Evolutionary conservation across 1,284 basidiomycete genomes (phyloP).

Genomic region (Mrakiaceae sp.): DNA sequence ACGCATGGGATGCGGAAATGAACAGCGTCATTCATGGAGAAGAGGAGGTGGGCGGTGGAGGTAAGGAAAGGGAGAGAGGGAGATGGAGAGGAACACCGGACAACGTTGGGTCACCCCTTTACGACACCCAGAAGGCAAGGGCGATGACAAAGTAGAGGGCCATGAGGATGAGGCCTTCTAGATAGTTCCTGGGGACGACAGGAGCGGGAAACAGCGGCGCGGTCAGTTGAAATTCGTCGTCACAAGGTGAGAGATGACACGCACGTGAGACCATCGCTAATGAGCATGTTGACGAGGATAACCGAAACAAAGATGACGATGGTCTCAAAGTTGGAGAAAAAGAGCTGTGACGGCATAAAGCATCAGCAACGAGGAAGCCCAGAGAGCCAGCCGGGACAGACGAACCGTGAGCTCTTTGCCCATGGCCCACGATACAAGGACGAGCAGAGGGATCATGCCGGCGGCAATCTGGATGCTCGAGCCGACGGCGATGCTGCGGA

Average conservation of each 20-base stretch:
- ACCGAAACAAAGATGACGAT: slow-evolving; percentile 46
- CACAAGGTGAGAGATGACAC: too few species aligned
- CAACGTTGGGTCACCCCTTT: too few species aligned
- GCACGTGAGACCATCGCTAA: slow-evolving; percentile 46
- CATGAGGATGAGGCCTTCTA: slow-evolving; percentile 47
- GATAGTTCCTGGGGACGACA: slow-evolving; percentile 62
- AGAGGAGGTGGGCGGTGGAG: too few species aligned
- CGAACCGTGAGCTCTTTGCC: slow-evolving; percentile 63
- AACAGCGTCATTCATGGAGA: too few species aligned
- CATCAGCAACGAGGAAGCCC: slow-evolving; percentile 5
- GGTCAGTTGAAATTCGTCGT: not conserved
- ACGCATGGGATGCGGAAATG: too few species aligned
- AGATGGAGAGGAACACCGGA: too few species aligned
- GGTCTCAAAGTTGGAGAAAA: slow-evolving; percentile 35
- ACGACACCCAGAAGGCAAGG: slow-evolving; percentile 21
- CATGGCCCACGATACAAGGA: slow-evolving; percentile 69
- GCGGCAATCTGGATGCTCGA: slow-evolving; percentile 62
- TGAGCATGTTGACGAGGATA: slow-evolving; percentile 67
- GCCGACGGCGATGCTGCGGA: slow-evolving; percentile 61
- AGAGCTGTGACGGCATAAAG: slow-evolving; percentile 21
- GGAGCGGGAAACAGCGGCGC: too few species aligned
- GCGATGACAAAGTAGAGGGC: slow-evolving; percentile 37
- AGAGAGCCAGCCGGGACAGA: not conserved
- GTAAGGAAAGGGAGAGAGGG: too few species aligned
- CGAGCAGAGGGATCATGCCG: slow-evolving; percentile 65